phyloP scores from a whole-genome alignment of 257 asterid species.

The Solanum corneliomulleri region DNA sequence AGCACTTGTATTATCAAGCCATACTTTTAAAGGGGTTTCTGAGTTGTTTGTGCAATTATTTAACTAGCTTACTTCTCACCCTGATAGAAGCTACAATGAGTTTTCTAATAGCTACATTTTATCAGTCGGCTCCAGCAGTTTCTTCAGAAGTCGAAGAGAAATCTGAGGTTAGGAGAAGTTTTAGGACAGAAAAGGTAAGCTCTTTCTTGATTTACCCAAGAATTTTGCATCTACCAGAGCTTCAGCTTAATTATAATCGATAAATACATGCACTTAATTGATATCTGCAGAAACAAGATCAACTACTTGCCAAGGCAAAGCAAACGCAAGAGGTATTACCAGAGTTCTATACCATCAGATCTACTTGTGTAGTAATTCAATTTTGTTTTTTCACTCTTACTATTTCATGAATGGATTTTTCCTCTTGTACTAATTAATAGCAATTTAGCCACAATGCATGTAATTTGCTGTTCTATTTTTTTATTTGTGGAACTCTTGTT shows the following conservation, averaged over 20 bases:
- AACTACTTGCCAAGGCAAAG: conserved; percentile 52
- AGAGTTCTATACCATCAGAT: background rate
- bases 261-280: background rate
- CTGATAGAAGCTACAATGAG: background rate
- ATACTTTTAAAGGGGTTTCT: background rate
- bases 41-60: background rate
- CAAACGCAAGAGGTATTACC: conserved; percentile 62
- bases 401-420: background rate
- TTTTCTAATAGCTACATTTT: conserved; percentile 14
- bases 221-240: background rate
- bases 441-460: background rate
- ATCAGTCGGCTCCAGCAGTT: conserved; percentile 43
- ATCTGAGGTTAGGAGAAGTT: conserved; percentile 27
- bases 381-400: background rate
- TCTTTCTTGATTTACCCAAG: conserved; percentile 2
- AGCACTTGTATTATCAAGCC: background rate
- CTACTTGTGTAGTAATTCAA: background rate
- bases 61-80: background rate
- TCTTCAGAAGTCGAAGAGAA: conserved; percentile 20
- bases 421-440: background rate
- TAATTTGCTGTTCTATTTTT: background rate
- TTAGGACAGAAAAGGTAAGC: conserved; percentile 59
- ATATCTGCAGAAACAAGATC: conserved; percentile 60
- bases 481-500: background rate
- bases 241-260: background rate